Conservation (phyloP, 73 alveolate species). For the Paramecium pentaurelia region DNA sequence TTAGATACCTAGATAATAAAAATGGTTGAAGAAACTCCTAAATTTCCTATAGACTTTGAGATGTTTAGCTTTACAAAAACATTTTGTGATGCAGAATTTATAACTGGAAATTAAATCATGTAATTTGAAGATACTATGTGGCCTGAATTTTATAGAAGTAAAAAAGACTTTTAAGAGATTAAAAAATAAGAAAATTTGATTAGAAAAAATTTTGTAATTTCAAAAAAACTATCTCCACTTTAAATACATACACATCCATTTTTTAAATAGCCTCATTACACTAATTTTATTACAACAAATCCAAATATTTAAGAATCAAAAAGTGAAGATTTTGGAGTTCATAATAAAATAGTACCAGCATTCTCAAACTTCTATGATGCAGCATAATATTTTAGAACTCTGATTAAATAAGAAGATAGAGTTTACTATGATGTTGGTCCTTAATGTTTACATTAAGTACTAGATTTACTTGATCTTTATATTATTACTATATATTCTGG, state of each 20-base stretch:
- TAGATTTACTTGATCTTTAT: not conserved
- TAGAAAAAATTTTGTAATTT: not conserved
- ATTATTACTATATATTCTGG: not conserved
- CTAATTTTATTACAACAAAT: not conserved
- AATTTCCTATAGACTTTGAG: not conserved
- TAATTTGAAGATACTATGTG: not conserved
- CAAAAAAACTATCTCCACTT: not conserved
- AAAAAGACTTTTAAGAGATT: not conserved
- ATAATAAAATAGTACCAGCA: not conserved
- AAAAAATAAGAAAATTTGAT: not conserved
- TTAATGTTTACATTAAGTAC: not conserved
- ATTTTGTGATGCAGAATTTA: not conserved
- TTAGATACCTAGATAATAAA: not conserved
- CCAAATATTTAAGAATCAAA: not conserved
- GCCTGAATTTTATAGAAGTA: not conserved
- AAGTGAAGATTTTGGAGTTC: not conserved
- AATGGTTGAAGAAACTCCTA: not conserved
- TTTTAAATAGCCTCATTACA: not conserved
- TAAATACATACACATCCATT: not conserved
- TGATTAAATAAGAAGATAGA: not conserved
- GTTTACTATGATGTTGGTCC: not conserved
- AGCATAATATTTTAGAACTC: not conserved
- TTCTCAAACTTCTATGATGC: not conserved
- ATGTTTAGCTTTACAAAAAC: conserved; percentile 9
- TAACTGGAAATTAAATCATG: not conserved